Conservation (phyloP, 306 rosid species). For the Dalbergia oliveri region DNA sequence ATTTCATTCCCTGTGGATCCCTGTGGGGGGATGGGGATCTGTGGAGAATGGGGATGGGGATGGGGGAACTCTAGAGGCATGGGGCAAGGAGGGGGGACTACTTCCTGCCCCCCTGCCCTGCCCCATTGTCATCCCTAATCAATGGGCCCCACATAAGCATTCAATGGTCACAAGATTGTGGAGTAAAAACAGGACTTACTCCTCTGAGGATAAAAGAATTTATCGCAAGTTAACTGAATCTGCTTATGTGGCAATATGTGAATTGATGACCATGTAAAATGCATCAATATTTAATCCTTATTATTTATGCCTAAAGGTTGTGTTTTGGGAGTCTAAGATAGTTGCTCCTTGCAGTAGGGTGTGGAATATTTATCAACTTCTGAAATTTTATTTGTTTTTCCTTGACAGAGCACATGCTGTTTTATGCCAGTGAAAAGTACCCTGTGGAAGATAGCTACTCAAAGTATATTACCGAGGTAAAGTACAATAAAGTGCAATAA, state of each 20-base stretch:
- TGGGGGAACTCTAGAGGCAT: too few relatives aligned
- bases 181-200: too few relatives aligned
- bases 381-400: constrained; percentile 22
- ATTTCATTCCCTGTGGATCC: too few relatives aligned
- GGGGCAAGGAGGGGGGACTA: constrained; percentile 19
- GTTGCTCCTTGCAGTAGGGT: constrained; percentile 14
- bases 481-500: constrained; percentile 52
- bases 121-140: not conserved
- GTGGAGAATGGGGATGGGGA: too few relatives aligned
- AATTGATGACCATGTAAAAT: too few relatives aligned
- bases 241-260: too few relatives aligned
- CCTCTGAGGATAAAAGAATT: too few relatives aligned
- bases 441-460: constrained; percentile 95
- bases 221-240: too few relatives aligned
- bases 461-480: constrained; percentile 90
- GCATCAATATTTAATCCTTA: not conserved
- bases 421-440: constrained; percentile 97
- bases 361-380: not conserved
- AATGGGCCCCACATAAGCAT: too few relatives aligned
- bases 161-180: too few relatives aligned
- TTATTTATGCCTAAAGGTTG: not conserved
- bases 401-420: constrained; percentile 92
- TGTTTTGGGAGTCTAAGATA: constrained; percentile 8
- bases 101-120: too few relatives aligned
- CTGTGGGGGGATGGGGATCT: too few relatives aligned